Conservation (phyloP, 306 rosid species). For the Cucurbita ficifolia region DNA sequence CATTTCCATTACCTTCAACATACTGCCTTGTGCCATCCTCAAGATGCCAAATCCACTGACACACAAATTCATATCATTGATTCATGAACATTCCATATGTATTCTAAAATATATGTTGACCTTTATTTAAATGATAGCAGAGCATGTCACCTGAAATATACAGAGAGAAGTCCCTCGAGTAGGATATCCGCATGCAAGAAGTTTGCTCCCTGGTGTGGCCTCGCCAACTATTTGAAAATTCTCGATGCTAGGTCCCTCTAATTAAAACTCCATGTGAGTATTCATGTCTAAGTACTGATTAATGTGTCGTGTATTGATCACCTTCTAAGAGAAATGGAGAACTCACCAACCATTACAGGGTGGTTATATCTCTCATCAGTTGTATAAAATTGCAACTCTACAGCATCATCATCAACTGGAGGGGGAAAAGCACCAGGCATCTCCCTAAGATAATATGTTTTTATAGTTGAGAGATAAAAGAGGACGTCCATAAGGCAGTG, state of each 20-base stretch:
- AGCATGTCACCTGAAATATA: constrained; percentile 77
- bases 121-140: constrained; percentile 3
- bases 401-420: constrained; percentile 18
- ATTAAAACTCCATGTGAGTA: constrained; percentile 16
- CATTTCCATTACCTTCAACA: constrained; percentile 63
- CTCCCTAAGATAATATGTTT: constrained; percentile 32
- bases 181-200: constrained; percentile 93
- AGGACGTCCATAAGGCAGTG: not conserved
- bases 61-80: constrained; percentile 11
- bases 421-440: constrained; percentile 19
- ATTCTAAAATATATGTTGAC: constrained; percentile 3
- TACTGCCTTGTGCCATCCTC: constrained; percentile 90
- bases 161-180: constrained; percentile 83
- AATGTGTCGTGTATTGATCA: constrained; percentile 10
- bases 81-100: not conserved
- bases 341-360: constrained; percentile 21
- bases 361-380: constrained; percentile 24
- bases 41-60: constrained; percentile 96
- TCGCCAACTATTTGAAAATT: constrained; percentile 84
- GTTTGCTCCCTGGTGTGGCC: constrained; percentile 68
- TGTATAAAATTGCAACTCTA: constrained; percentile 12
- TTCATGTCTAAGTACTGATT: not conserved
- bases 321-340: constrained; percentile 36
- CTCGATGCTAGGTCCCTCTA: constrained; percentile 77
- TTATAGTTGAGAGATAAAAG: not conserved